A percentile compares a stretch with the other conserved stretches of the same genome.
Evolutionary conservation across 2,329 filamentous ascomycete species (phyloP).

Genomic region (Ceratocystis eucalypticola): DNA sequence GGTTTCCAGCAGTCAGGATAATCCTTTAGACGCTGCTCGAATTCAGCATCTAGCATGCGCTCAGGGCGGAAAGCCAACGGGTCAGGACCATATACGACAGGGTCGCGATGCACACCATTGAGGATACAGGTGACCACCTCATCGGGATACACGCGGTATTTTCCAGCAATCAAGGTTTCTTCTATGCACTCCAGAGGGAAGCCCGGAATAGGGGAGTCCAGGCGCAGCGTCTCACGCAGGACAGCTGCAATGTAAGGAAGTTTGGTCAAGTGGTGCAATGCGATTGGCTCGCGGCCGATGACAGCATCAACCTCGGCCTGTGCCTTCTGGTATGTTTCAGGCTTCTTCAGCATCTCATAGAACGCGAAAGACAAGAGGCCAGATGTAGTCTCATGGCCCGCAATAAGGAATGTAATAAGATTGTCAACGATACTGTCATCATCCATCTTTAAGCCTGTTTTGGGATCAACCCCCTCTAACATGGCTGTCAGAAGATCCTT

Average conservation of each 20-base stretch:
- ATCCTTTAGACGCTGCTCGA: conserved; percentile 45
- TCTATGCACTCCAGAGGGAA: conserved; percentile 42
- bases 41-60: conserved; percentile 56
- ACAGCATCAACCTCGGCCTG: conserved; percentile 56
- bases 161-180: conserved; percentile 43
- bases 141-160: conserved; percentile 43
- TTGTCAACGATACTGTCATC: conserved; percentile 54
- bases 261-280: conserved; percentile 47
- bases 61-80: conserved; percentile 55
- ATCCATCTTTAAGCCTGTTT: conserved; percentile 50
- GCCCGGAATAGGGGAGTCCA: conserved; percentile 30
- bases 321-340: conserved; percentile 43
- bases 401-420: conserved; percentile 59
- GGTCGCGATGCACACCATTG: conserved; percentile 45
- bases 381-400: conserved; percentile 59
- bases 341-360: conserved; percentile 51
- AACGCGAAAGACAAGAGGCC: conserved; percentile 53
- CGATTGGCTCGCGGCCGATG: conserved; percentile 44
- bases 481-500: conserved; percentile 59
- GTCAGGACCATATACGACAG: conserved; percentile 50
- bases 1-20: conserved; percentile 55
- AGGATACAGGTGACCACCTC: conserved; percentile 39
- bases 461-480: conserved; percentile 52
- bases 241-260: conserved; percentile 53
- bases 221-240: conserved; percentile 51